Base-by-base conservation (phyloP, 805 yeast genomes). In the Starmerella cellae region DNA sequence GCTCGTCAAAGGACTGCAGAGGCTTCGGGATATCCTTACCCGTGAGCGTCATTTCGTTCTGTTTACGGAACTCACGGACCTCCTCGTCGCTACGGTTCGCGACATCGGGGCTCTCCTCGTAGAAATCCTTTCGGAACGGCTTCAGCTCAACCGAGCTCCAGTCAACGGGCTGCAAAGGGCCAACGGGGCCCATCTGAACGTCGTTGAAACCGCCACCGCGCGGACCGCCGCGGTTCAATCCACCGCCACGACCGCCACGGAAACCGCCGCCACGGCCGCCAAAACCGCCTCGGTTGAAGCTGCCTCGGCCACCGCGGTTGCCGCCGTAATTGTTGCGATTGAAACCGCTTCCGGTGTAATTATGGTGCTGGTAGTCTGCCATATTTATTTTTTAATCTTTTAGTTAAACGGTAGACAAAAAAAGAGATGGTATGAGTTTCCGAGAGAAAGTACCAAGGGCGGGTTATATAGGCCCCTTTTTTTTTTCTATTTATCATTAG, bases 1-100 rank as follows among this genome's bases (percentile, higher is more conserved):
- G 95, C 70, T 91, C 97, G 53, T 91, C 95, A 56, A 91, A 91
- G 38, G 73, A 57, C 54, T 88, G 78, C 59, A 91, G 81, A 57
- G 98, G 98, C 67, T 85, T 81, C 55, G 97, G 97, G 55, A 91
- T 83, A 53, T 85, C 81, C 38, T 67, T 60, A 56, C 98, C 98
- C 46, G 66, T 61, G 49, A 82, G 73, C 47, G 79, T 77, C 97
- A 91, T 91, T 58, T 84, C 88, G 62, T 79, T 70, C 56, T 77
- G 77, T 47, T 71, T 71, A 71, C 98, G 79, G 71, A 87, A 91
- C 36, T 66, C 70, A 22, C 59, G 63, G 52, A 91, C 72, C 46
- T 88, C 96, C 29, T 62, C 70, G 2, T 79, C 85, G 35, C 81
- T 60, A 65, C 96, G 82, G 36, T 65, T 68, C 46, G 82, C 64